These are phyloP conservation scores for Solanum lycopersicoides DNA, from an alignment of 257 asterid species.

Conservation along the genomic window DNA sequence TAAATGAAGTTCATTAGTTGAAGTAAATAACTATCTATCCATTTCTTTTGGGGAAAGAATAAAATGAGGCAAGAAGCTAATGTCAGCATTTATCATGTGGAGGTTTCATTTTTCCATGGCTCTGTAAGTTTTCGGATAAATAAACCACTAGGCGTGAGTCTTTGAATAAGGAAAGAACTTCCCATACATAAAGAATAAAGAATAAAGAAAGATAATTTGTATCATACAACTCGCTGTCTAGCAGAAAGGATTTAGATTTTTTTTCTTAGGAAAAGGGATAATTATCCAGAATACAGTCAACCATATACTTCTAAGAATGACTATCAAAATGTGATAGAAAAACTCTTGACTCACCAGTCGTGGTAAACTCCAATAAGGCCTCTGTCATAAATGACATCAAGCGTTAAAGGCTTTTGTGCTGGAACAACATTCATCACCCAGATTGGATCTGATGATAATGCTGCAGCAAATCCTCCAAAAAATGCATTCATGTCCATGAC, in stretches of 20 bases:
- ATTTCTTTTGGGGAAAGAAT: neutral
- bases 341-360: slow-evolving; percentile 61
- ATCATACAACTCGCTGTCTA: neutral
- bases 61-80: neutral
- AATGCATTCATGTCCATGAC: slow-evolving; percentile 99
- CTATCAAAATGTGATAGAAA: neutral
- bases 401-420: slow-evolving; percentile 59
- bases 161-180: neutral
- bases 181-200: neutral
- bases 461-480: slow-evolving; percentile 94
- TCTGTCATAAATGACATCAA: slow-evolving; percentile 82
- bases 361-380: slow-evolving; percentile 93
- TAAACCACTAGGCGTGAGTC: neutral
- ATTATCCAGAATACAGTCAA: neutral
- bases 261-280: neutral
- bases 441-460: slow-evolving; percentile 62
- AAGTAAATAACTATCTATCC: slow-evolving; percentile 13
- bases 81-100: neutral
- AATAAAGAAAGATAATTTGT: neutral
- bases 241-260: neutral
- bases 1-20: neutral
- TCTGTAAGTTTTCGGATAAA: neutral
- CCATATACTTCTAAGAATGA: neutral
- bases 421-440: slow-evolving; percentile 99
- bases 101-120: neutral